Evolutionary conservation across 257 asterid genomes (phyloP).

Genomic region (Eucommia ulmoides): DNA sequence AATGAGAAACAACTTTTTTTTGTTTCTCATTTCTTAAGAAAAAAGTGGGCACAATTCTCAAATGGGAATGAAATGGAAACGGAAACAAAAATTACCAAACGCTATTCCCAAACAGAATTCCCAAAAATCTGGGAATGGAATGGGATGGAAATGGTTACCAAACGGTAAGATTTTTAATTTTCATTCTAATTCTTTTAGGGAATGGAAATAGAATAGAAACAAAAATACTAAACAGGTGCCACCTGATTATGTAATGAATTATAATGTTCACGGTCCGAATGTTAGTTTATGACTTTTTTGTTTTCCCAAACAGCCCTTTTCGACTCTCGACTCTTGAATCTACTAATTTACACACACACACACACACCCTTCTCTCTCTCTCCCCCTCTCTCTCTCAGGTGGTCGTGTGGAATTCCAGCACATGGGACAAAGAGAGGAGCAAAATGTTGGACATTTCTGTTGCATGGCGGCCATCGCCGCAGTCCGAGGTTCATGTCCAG

Average conservation of each 20-base stretch:
- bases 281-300: not conserved
- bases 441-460: slow-evolving; percentile 36
- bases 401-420: slow-evolving; percentile 45
- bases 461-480: slow-evolving; percentile 35
- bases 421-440: slow-evolving; percentile 50
- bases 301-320: not conserved
- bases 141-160: too few relatives aligned
- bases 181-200: too few relatives aligned
- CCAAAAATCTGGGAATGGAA: too few relatives aligned
- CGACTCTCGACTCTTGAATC: not conserved
- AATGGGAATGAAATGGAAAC: too few relatives aligned
- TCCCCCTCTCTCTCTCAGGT: slow-evolving; percentile 25
- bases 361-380: too few relatives aligned
- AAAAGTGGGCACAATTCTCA: too few relatives aligned
- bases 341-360: too few relatives aligned
- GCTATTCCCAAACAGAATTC: too few relatives aligned
- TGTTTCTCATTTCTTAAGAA: too few relatives aligned
- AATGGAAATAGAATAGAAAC: not conserved
- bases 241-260: not conserved
- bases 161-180: too few relatives aligned
- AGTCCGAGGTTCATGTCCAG: slow-evolving; percentile 41
- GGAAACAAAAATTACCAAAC: too few relatives aligned
- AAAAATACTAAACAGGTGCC: not conserved
- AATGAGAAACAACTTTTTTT: too few relatives aligned
- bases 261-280: not conserved